Conservation (phyloP, 148 eudicot species). For the Linanthus parryae region DNA sequence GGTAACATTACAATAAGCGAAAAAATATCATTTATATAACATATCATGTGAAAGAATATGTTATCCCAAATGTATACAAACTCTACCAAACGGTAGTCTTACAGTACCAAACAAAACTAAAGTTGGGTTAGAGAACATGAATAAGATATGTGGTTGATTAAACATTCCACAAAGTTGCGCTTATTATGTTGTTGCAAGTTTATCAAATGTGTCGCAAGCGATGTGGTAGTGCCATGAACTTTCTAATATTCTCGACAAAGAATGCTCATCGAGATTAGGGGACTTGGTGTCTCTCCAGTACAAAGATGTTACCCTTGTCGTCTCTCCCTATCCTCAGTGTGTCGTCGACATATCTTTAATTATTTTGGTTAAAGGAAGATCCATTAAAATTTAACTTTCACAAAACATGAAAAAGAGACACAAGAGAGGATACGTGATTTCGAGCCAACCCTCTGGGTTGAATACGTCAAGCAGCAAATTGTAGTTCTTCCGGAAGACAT, state of each 20-base stretch:
- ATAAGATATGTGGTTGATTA: too few species aligned
- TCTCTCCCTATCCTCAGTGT: conserved; percentile 76
- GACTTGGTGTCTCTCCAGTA: conserved; percentile 52
- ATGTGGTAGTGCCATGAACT: too few species aligned
- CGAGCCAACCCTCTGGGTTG: conserved; percentile 94
- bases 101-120: too few species aligned
- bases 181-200: too few species aligned
- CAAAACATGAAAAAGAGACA: background rate
- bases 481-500: conserved; percentile 71
- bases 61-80: too few species aligned
- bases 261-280: background rate
- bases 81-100: too few species aligned
- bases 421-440: conserved; percentile 72
- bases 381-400: background rate
- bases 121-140: too few species aligned
- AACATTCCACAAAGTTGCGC: too few species aligned
- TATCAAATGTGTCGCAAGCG: too few species aligned
- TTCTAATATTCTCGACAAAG: background rate
- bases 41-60: too few species aligned
- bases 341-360: conserved; percentile 68
- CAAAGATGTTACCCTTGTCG: conserved; percentile 70
- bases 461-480: conserved; percentile 65
- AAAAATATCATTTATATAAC: too few species aligned
- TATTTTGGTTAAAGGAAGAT: conserved; percentile 25
- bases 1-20: too few species aligned